These are phyloP conservation scores for Fusarium odoratissimum DNA, from an alignment of 2,329 filamentous ascomycete species.

Conservation along the genomic window DNA sequence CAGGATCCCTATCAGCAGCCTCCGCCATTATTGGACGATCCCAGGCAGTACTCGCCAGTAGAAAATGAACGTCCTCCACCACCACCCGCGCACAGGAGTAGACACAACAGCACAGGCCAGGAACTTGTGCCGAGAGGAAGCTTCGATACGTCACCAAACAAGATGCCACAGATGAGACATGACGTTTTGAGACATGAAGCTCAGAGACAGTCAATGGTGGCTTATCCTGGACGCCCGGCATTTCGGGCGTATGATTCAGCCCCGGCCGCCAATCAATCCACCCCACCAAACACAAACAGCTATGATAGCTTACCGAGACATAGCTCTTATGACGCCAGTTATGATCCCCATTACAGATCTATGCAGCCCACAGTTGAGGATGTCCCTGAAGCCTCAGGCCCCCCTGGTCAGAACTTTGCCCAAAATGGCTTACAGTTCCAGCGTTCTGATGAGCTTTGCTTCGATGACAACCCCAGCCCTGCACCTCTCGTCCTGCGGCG, in stretches of 20 bases:
- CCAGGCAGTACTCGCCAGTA: constrained; percentile 49
- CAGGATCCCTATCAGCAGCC: constrained; percentile 48
- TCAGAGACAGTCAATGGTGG: constrained; percentile 62
- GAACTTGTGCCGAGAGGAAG: constrained; percentile 56
- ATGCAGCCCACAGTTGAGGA: constrained; percentile 75
- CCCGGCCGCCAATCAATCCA: constrained; percentile 49
- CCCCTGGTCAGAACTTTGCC: constrained; percentile 43
- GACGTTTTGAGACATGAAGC: constrained; percentile 69
- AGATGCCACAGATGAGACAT: constrained; percentile 64
- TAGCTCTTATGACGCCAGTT: constrained; percentile 62
- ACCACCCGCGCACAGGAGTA: constrained; percentile 65
- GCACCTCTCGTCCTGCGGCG: constrained; percentile 59
- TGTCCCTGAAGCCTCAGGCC: constrained; percentile 64
- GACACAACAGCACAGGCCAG: constrained; percentile 58
- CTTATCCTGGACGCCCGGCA: constrained; percentile 65
- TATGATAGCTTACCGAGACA: constrained; percentile 58
- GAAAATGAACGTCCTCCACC: constrained; percentile 64
- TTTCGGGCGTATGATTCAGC: constrained; percentile 65
- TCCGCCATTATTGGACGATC: constrained; percentile 46
- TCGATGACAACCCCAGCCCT: constrained; percentile 55
- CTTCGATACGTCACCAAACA: constrained; percentile 56
- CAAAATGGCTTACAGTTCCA: constrained; percentile 41
- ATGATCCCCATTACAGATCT: constrained; percentile 60
- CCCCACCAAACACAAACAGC: constrained; percentile 43
- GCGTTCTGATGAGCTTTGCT: constrained; percentile 53